These are phyloP conservation scores for Nephromyces sp. DNA, from an alignment of 169 alveolate species.

Conservation along the genomic window DNA sequence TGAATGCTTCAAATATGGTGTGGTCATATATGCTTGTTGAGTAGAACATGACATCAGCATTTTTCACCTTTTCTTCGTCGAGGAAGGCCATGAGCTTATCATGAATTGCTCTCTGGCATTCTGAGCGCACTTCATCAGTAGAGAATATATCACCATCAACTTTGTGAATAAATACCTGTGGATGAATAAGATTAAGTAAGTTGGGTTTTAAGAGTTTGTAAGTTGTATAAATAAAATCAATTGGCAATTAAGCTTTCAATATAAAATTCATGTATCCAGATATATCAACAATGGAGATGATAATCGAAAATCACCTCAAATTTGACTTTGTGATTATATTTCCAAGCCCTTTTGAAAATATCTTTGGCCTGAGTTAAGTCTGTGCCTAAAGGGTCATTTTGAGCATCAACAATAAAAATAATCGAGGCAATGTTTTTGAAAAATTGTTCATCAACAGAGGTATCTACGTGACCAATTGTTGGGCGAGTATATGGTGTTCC, in stretches of 20 bases:
- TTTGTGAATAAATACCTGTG: slow-evolving; percentile 61
- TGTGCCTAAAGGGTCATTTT: neutral
- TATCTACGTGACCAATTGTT: neutral
- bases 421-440: neutral
- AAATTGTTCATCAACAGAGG: neutral
- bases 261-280: too few relatives aligned
- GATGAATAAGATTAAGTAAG: neutral
- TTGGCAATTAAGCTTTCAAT: too few relatives aligned
- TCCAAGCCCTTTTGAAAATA: neutral
- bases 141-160: slow-evolving; percentile 56
- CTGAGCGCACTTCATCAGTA: slow-evolving; percentile 52
- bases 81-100: slow-evolving; percentile 38
- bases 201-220: neutral
- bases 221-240: too few relatives aligned
- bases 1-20: slow-evolving; percentile 68
- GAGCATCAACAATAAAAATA: neutral
- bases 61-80: slow-evolving; percentile 33
- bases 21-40: slow-evolving; percentile 71
- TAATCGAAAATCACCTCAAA: neutral
- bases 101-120: slow-evolving; percentile 46
- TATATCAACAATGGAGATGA: too few relatives aligned
- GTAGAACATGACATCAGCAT: slow-evolving; percentile 31
- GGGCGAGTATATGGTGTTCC: neutral
- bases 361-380: neutral
- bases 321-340: neutral